Percentiles rank a stretch among this genome's conserved stretches.
Evolutionary conservation across 345 rosid genomes (phyloP).

Genomic region (Geranium rotundifolium): DNA sequence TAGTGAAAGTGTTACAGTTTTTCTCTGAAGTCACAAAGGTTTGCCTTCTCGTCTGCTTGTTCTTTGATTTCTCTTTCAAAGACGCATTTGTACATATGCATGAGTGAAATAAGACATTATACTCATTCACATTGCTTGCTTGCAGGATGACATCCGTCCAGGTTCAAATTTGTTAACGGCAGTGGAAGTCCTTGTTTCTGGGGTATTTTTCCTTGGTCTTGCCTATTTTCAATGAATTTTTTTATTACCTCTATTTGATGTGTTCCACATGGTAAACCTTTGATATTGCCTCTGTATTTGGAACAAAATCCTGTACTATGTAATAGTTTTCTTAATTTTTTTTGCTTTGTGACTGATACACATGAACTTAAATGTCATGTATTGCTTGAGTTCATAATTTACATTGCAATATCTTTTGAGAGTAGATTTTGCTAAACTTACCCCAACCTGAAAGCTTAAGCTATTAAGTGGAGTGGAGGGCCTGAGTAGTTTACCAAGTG

Average conservation of each 20-base stretch:
- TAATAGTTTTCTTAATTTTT: background rate
- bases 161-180: constrained; percentile 91
- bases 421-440: no score
- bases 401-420: background rate
- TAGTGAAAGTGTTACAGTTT: constrained; percentile 47
- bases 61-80: constrained; percentile 5
- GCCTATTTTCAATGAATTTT: background rate
- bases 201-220: constrained; percentile 46
- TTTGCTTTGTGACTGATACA: background rate
- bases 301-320: background rate
- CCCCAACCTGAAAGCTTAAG: no score
- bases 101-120: background rate
- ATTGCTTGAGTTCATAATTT: background rate
- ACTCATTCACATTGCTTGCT: constrained; percentile 12
- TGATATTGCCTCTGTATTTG: background rate
- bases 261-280: background rate
- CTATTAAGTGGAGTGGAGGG: no score
- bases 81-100: constrained; percentile 14
- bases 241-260: background rate
- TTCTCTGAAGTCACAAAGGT: constrained; percentile 87
- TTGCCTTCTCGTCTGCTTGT: constrained; percentile 13
- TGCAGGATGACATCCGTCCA: constrained; percentile 79
- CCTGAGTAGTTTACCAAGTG: no score
- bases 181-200: constrained; percentile 82
- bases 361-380: background rate